Conservation (phyloP, 2,329 filamentous ascomycete genomes). For the Aspergillus sp. region DNA sequence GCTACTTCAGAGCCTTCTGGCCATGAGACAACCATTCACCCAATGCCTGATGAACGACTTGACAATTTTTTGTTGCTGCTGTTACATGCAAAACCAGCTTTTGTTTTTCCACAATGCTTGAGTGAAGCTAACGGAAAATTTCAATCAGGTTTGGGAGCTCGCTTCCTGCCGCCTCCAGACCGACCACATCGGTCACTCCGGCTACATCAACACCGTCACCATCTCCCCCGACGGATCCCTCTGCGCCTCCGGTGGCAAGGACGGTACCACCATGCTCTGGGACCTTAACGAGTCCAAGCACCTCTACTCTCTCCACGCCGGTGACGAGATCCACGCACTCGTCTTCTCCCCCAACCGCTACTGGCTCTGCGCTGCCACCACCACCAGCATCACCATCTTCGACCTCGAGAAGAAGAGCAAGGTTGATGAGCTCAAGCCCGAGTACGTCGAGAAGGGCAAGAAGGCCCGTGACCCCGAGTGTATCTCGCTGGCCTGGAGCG, state of each 20-base stretch:
- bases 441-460: slow-evolving; percentile 94
- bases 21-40: slow-evolving; percentile 98
- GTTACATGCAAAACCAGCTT: slow-evolving; percentile 4
- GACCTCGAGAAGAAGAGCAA: slow-evolving; percentile 99
- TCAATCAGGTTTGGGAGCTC: slow-evolving; percentile 89
- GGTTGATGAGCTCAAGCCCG: slow-evolving; percentile 99
- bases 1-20: slow-evolving; percentile 99
- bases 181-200: slow-evolving; percentile 99
- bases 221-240: slow-evolving; percentile 99
- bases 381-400: slow-evolving; percentile 99
- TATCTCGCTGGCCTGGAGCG: slow-evolving; percentile 93
- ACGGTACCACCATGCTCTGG: slow-evolving; percentile 99
- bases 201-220: slow-evolving; percentile 99
- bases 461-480: slow-evolving; percentile 99
- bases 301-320: slow-evolving; percentile 98
- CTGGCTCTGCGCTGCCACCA: slow-evolving; percentile 98
- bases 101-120: slow-evolving; percentile 1
- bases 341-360: slow-evolving; percentile 99
- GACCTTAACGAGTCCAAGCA: slow-evolving; percentile 99
- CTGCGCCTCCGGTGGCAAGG: slow-evolving; percentile 98
- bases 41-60: slow-evolving; percentile 42
- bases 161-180: slow-evolving; percentile 99
- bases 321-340: slow-evolving; percentile 99
- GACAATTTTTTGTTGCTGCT: slow-evolving; percentile 6
- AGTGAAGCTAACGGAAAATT: slow-evolving; percentile 15